Evolutionary conservation across 371 early-diverging fungal genomes (phyloP).

Genomic region (Mucor indicus): DNA sequence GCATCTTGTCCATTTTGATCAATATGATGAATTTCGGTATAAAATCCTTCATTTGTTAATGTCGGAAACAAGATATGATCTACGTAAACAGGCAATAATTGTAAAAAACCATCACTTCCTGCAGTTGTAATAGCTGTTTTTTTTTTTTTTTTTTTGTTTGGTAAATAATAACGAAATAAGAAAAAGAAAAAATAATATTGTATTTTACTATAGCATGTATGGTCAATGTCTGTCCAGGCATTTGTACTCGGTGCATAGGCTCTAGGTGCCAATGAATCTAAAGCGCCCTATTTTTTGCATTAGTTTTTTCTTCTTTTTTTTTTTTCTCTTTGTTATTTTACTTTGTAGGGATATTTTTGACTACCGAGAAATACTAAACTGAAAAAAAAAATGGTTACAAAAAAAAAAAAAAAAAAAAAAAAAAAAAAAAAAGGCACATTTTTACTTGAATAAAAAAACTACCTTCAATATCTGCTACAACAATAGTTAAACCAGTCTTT

Average conservation of each 20-base stretch:
- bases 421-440: too few relatives aligned
- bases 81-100: constrained; percentile 45
- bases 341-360: constrained; percentile 55
- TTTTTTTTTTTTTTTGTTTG: neutral
- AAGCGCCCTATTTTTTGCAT: constrained; percentile 31
- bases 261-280: constrained; percentile 56
- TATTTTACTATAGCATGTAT: constrained; percentile 48
- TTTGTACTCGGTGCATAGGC: constrained; percentile 57
- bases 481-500: constrained; percentile 47
- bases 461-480: constrained; percentile 53
- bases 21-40: constrained; percentile 51
- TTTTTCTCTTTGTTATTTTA: neutral
- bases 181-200: neutral
- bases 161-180: too few relatives aligned
- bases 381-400: neutral
- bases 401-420: too few relatives aligned
- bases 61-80: constrained; percentile 60
- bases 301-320: neutral
- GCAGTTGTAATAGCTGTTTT: constrained; percentile 48
- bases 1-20: constrained; percentile 35
- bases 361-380: constrained; percentile 54
- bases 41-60: constrained; percentile 49
- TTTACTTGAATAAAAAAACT: neutral
- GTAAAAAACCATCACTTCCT: constrained; percentile 53
- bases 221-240: constrained; percentile 47